A percentile compares a stretch with the other conserved stretches of the same genome.
These are phyloP conservation scores for Sclerotinia nivalis DNA, from an alignment of 2,329 filamentous ascomycete genomes.

Conservation along the genomic window DNA sequence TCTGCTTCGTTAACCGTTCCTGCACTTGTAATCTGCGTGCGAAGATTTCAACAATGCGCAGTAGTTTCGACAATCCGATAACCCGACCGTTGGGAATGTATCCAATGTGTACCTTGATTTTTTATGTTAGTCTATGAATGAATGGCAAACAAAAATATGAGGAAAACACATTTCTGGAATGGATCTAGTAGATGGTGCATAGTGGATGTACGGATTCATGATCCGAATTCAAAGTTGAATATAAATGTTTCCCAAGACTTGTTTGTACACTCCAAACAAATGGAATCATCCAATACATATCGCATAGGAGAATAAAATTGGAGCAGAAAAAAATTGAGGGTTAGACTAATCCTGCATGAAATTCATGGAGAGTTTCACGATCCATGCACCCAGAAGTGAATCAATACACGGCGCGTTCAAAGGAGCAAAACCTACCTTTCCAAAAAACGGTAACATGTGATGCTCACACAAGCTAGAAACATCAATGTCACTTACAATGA, in stretches of 20 bases:
- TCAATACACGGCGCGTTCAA: too few species aligned
- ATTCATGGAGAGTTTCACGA: background rate
- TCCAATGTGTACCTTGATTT: constrained; percentile 84
- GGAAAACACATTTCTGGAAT: too few species aligned
- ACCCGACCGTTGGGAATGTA: constrained; percentile 90
- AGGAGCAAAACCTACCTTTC: constrained; percentile 64
- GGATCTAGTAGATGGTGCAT: background rate
- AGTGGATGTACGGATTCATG: too few species aligned
- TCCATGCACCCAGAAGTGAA: background rate
- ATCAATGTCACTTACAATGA: constrained; percentile 95
- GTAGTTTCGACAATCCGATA: constrained; percentile 90
- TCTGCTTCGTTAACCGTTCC: constrained; percentile 89
- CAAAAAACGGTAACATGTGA: constrained; percentile 89
- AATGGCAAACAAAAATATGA: constrained; percentile 1
- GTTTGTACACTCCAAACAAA: background rate
- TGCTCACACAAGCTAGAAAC: constrained; percentile 93
- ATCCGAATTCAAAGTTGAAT: background rate
- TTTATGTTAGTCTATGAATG: constrained; percentile 20
- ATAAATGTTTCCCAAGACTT: background rate
- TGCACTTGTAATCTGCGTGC: constrained; percentile 87
- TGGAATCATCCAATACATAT: background rate
- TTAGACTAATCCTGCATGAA: background rate
- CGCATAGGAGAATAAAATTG: background rate
- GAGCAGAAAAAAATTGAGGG: too few species aligned
- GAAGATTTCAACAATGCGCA: constrained; percentile 94